These are phyloP conservation scores for Sphagnurus paluster DNA, from an alignment of 1,284 basidiomycete species.

Conservation along the genomic window DNA sequence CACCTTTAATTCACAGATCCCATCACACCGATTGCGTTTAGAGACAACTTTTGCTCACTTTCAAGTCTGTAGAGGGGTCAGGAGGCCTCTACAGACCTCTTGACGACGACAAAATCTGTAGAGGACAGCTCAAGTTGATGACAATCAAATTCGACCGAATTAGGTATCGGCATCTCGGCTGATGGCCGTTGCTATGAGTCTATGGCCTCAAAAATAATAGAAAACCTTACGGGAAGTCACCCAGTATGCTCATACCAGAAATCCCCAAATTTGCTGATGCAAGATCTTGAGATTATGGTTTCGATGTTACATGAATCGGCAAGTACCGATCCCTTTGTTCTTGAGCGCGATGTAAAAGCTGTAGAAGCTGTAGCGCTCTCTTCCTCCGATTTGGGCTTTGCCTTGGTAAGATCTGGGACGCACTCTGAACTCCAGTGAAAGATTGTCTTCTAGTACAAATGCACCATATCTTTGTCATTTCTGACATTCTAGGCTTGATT, in stretches of 20 bases:
- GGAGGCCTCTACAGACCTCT: constrained; percentile 5
- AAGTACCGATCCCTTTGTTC: no score
- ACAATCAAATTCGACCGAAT: constrained; percentile 2
- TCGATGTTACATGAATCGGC: no score
- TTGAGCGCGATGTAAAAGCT: no score
- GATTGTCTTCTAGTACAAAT: no score
- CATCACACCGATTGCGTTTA: constrained; percentile 3
- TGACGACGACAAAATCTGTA: constrained; percentile 1
- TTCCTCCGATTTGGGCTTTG: no score
- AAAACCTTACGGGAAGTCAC: constrained; percentile 7
- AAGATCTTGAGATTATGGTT: no score
- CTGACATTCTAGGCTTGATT: constrained; percentile 9
- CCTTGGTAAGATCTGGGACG: no score
- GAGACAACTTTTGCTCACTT: not conserved
- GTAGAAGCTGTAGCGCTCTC: no score
- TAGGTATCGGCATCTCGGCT: constrained; percentile 7
- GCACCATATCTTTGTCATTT: constrained; percentile 12
- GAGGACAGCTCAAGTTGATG: not conserved
- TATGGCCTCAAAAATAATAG: not conserved
- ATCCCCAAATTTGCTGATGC: no score
- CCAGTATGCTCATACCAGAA: no score
- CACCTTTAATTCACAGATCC: constrained; percentile 1
- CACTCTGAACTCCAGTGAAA: no score
- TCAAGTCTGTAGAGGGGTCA: constrained; percentile 6
- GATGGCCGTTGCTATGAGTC: constrained; percentile 1